Percentiles rank a stretch among this genome's conserved stretches.
These are phyloP conservation scores for Ochromonas danica DNA, from an alignment of 108 stramenopile species.

Conservation along the genomic window DNA sequence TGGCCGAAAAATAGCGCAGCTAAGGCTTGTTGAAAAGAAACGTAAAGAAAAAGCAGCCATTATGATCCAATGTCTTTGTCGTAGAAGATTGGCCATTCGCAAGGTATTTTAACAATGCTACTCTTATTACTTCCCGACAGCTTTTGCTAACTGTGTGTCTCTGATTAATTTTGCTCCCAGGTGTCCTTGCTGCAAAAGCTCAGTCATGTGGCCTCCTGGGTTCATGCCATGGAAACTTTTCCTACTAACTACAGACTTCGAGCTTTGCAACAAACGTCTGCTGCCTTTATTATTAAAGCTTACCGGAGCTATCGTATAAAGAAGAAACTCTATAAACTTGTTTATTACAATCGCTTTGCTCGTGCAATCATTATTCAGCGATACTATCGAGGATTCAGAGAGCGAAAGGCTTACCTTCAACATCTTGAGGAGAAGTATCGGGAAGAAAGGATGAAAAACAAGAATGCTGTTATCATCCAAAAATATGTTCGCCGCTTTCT, in stretches of 20 bases:
- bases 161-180: too few species aligned
- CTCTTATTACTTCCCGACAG: background rate
- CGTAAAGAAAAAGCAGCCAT: background rate
- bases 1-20: background rate
- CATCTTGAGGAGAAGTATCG: background rate
- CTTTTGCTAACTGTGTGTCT: too few species aligned
- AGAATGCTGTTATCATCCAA: background rate
- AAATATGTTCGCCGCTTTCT: background rate
- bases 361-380: slow-evolving; percentile 2
- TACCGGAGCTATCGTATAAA: slow-evolving; percentile 10
- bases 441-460: too few species aligned
- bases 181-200: slow-evolving; percentile 14
- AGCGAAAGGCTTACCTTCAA: background rate
- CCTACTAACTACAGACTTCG: background rate
- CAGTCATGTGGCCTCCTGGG: background rate
- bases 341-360: slow-evolving; percentile 16
- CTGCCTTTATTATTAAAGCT: background rate
- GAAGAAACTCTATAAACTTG: background rate
- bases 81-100: slow-evolving; percentile 2
- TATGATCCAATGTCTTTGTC: slow-evolving; percentile 20
- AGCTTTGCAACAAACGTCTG: background rate
- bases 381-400: background rate
- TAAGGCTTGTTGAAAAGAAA: background rate
- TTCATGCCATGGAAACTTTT: background rate
- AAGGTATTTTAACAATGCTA: slow-evolving; percentile 9